Evolutionary conservation across 371 early-diverging fungal species (phyloP), one percentile per base, ranked within the genome.

Genomic region (Mortierella sp.): DNA sequence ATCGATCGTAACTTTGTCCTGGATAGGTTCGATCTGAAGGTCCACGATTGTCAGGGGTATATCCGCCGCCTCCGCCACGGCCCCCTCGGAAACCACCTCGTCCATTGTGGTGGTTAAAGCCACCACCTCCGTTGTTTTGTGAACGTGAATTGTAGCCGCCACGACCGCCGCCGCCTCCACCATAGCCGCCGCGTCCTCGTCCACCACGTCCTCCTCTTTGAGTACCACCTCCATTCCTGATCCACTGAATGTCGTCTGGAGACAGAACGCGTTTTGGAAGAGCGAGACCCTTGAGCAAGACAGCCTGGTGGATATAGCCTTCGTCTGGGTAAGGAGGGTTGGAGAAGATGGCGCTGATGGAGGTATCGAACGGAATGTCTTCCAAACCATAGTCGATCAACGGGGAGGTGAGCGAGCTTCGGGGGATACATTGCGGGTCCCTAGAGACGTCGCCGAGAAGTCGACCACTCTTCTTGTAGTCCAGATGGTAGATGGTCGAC

Each of bases 361-460:
- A 87, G 51, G 80, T 83, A 54, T 90, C 85, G 41, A 83, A 82
- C 7, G 80, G 71, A 51, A 90, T 86, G 71, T 90, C 90, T 5
- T 82, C 82, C 34, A 85, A 55, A 28, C 83, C 85, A 52, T 84
- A 82, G 28, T 84, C 84, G 0, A 77, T 79, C 13, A 94, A 62
- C 29, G 94, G 95, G 2, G 90, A 90, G 25, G 82, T 81, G 46
- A 89, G 85, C 0, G 90, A 92, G 56, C 85, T 85, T 16, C 91
- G 85, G 25, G 95, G 95, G 56, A 92, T 80, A 71, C 84, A 89
- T 16, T 86, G 80, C 0, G 88, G 82, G 60, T 94, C 94, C 27
- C 85, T 81, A 17, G 85, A 79, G 5, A 89, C 85, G 19, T 71
- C 63, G 21, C 95, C 95, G 27, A 87, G 80, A 46, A 94, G 76